phyloP scores from a whole-genome alignment of 345 rosid species.

The Citrus medica region DNA sequence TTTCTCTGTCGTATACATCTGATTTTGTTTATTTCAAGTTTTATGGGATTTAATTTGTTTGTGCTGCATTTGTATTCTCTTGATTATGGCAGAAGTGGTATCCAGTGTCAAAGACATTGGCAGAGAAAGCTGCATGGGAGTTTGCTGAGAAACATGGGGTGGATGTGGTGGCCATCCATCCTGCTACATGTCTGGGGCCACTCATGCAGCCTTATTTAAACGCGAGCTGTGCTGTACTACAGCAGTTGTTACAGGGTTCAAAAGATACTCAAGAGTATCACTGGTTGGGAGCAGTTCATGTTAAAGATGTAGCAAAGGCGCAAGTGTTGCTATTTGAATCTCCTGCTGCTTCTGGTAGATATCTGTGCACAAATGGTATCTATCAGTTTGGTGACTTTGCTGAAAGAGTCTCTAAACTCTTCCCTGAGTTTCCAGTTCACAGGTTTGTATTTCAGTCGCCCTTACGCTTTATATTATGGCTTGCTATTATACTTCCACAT shows the following conservation, averaged over 20 bases:
- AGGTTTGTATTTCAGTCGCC: constrained; percentile 30
- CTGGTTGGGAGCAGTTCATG: constrained; percentile 84
- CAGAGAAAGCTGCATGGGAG: constrained; percentile 84
- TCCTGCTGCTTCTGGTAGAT: constrained; percentile 64
- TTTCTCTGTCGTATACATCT: not conserved
- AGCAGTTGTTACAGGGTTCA: constrained; percentile 64
- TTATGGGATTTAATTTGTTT: not conserved
- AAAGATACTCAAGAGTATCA: constrained; percentile 59
- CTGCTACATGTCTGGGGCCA: constrained; percentile 74
- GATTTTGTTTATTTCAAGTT: too few species aligned
- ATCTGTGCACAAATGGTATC: constrained; percentile 75
- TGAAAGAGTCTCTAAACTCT: constrained; percentile 51
- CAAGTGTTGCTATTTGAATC: constrained; percentile 59
- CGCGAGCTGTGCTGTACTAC: constrained; percentile 71
- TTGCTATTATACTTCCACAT: not conserved
- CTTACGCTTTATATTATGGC: not conserved
- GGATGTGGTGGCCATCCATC: constrained; percentile 71
- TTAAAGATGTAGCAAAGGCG: constrained; percentile 68
- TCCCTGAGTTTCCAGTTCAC: constrained; percentile 62
- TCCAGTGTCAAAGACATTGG: constrained; percentile 72
- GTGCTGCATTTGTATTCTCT: not conserved
- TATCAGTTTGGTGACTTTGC: constrained; percentile 75
- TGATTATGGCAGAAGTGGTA: constrained; percentile 60
- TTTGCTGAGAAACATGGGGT: constrained; percentile 55
- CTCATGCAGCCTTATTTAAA: constrained; percentile 67